Evolutionary conservation across 73 alveolate genomes (phyloP), one percentile per base, ranked within the genome.

Genomic region (Durusdinium trenchii): DNA sequence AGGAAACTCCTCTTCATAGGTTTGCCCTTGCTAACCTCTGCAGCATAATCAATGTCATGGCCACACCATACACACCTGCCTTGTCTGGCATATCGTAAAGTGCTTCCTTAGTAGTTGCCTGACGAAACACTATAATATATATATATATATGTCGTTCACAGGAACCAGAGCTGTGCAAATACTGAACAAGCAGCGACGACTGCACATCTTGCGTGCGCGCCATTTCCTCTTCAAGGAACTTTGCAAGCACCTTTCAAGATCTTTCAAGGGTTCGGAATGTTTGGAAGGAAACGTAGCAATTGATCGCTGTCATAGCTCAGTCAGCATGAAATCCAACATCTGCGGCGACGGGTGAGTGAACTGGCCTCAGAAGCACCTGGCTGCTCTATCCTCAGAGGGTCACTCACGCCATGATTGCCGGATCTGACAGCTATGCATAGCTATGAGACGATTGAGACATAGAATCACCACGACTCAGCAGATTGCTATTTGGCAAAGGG

Each of bases 171-270:
- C 2, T 6, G 47, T 20, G 61, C 43, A 47, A 79, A 35, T 45
- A 23, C 30, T 47, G 92, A 48, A 14, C 86, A 23, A 0, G 26
- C n/a, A 32, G n/a, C 73, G 69, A 57, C 23, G 12, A 16, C 69
- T 57, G 23, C 69, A 23, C 32, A 57, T n/a, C n/a, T n/a, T n/a
- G n/a, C n/a, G n/a, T 1, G 89, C 98, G 89, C 61, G 26, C 98
- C 98, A 78, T 71, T 57, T 91, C 98, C 89, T 91, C 98, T 47
- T 91, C 98, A 42, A 91, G 98, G 98, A 91, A 91, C 61, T 91
- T 91, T 54, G 98, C 89, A 2, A 91, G 45, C 46, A 60, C 98
- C 98, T 91, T 42, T 30, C 73, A 83, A 20, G 62, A 47, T 0
- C 43, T 6, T 2, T 35, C 23, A n/a, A 69, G 20, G 69, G 32